Evolutionary conservation across 2,329 filamentous ascomycete genomes (phyloP).

Genomic region (Huntiella decipiens): DNA sequence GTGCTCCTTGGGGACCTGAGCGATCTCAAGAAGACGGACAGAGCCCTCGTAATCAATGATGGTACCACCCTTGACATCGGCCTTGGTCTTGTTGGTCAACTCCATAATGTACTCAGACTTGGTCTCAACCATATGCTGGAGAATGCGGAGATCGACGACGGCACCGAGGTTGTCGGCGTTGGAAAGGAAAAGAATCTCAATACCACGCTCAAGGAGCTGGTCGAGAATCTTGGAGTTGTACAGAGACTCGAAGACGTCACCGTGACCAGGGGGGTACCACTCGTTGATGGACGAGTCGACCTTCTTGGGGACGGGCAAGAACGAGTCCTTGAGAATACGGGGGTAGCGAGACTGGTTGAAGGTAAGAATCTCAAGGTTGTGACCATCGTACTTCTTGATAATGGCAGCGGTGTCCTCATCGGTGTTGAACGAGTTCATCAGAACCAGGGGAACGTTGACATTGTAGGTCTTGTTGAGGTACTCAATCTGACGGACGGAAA

Average conservation of each 20-base stretch:
- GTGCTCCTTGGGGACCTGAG: slow-evolving; percentile 98
- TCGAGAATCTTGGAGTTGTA: slow-evolving; percentile 99
- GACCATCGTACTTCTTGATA: slow-evolving; percentile 99
- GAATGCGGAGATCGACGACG: slow-evolving; percentile 90
- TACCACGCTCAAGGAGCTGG: slow-evolving; percentile 82
- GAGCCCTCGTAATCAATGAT: slow-evolving; percentile 99
- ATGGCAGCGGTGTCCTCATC: slow-evolving; percentile 95
- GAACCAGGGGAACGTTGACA: slow-evolving; percentile 91
- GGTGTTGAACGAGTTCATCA: slow-evolving; percentile 99
- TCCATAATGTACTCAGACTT: slow-evolving; percentile 99
- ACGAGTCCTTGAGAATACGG: slow-evolving; percentile 93
- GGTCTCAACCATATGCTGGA: slow-evolving; percentile 98
- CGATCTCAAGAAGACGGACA: slow-evolving; percentile 91
- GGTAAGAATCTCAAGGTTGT: slow-evolving; percentile 98
- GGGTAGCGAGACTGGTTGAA: slow-evolving; percentile 99
- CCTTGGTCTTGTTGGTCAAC: slow-evolving; percentile 99
- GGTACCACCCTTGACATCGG: slow-evolving; percentile 98
- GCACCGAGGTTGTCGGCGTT: slow-evolving; percentile 98
- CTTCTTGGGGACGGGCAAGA: slow-evolving; percentile 84
- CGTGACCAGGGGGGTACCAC: slow-evolving; percentile 98
- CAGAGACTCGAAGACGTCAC: slow-evolving; percentile 97
- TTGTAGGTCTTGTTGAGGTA: slow-evolving; percentile 96
- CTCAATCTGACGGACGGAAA: slow-evolving; percentile 97
- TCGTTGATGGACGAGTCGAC: slow-evolving; percentile 75
- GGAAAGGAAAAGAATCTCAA: slow-evolving; percentile 96